Evolutionary conservation across 2,329 filamentous ascomycete species (phyloP).

Genomic region (Beauveria sp.): DNA sequence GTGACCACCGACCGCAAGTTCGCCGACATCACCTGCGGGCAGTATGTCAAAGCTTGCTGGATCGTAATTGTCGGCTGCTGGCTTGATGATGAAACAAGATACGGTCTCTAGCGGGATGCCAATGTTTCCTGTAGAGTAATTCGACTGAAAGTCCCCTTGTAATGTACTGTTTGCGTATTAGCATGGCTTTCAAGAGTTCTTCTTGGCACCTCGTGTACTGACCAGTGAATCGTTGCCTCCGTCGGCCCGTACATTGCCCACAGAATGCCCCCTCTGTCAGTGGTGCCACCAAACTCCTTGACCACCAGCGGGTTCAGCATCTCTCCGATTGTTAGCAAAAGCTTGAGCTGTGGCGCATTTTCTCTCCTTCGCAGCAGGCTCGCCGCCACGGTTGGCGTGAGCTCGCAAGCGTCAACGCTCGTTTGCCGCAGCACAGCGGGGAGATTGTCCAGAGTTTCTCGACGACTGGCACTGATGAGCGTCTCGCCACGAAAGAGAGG

Average conservation of each 20-base stretch:
- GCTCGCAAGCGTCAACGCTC: conserved; percentile 73
- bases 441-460: conserved; percentile 67
- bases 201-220: conserved; percentile 15
- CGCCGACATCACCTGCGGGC: conserved; percentile 61
- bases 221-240: conserved; percentile 83
- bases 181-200: neutral
- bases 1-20: conserved; percentile 71
- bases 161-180: conserved; percentile 49
- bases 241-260: conserved; percentile 95
- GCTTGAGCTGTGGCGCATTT: conserved; percentile 58
- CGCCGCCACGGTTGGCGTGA: conserved; percentile 81
- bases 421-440: conserved; percentile 56
- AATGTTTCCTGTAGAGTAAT: conserved; percentile 58
- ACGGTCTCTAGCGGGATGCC: conserved; percentile 75
- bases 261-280: conserved; percentile 52
- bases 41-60: conserved; percentile 42
- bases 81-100: conserved; percentile 62
- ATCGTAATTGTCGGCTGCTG: conserved; percentile 24
- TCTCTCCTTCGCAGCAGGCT: conserved; percentile 63
- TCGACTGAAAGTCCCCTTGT: conserved; percentile 51
- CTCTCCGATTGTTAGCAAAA: conserved; percentile 83
- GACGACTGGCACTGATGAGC: conserved; percentile 62
- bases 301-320: conserved; percentile 78
- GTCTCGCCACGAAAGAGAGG: conserved; percentile 67
- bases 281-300: conserved; percentile 64